Evolutionary conservation across 106 monocot genomes (phyloP), one percentile per base, ranked within the genome.

Genomic region (Phalaenopsis aphrodite): DNA sequence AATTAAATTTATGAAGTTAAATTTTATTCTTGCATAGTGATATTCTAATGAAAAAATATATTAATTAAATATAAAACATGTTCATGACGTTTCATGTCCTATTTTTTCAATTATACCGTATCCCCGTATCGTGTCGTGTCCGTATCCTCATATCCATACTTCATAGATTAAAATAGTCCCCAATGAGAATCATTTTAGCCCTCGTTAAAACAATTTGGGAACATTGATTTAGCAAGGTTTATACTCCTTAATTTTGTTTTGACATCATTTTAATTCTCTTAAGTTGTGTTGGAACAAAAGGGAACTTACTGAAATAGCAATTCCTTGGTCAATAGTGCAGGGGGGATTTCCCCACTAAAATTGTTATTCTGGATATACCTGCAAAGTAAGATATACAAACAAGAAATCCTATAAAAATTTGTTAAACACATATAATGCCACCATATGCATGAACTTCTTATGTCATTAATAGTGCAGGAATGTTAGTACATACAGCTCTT

Each of bases 311-410:
- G 85, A 66, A 88, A 82, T 77, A 85, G 61, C 41, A 88, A 48
- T 47, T 85, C 82, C 75, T 77, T 79, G 41, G 45, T 72, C 37
- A 88, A 77, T 17, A 88, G 61, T 52, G 69, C 61, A 72, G 69
- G 75, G 47, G 88, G 88, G 67, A 88, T 82, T 23, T 80, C 76
- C 42, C 88, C 88, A 61, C 72, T 80, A 57, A 88, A 85, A 80
- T 55, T 72, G 49, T 88, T 88, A 71, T 88, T 85, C 41, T 88
- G 88, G 17, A 88, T 85, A 82, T 88, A 88, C 79, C 88, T 88
- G 85, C 64, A 83, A 77, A n/a, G 17, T 41, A 39, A 5, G 74
- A 78, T 76, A 66, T 55, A 61, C 21, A 5, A n/a, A 61, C 61
- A 21, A 56, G 12, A 52, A 2, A 52, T 52, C 21, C 61, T 61